Conservation (phyloP, 257 asterid genomes). For the Solanum piurae region DNA sequence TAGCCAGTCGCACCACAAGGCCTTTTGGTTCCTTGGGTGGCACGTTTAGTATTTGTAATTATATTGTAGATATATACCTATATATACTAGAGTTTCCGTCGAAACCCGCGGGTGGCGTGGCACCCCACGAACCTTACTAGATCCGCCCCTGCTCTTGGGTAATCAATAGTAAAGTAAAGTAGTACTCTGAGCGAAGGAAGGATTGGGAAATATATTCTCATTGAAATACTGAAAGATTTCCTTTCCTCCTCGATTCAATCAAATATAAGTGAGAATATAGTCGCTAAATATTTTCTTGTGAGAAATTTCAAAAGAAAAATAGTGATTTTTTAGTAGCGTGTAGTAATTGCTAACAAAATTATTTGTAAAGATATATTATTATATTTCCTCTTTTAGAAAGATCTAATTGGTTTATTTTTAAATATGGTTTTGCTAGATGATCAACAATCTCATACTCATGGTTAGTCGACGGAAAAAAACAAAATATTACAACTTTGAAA, state of each 20-base stretch:
- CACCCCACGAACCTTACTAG: too few species aligned
- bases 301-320: background rate
- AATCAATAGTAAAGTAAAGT: too few species aligned
- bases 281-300: too few species aligned
- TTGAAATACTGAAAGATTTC: background rate
- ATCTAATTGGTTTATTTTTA: background rate
- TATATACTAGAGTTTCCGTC: too few species aligned
- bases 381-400: background rate
- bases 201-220: background rate
- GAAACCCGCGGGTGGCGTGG: too few species aligned
- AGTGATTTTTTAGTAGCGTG: background rate
- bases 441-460: background rate
- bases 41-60: too few species aligned
- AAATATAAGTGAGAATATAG: background rate
- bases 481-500: background rate
- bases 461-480: background rate
- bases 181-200: background rate
- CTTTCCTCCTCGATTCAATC: background rate
- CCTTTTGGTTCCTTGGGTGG: too few species aligned
- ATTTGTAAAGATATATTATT: background rate
- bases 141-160: too few species aligned
- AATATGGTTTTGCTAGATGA: background rate
- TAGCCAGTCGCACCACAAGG: too few species aligned
- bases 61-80: too few species aligned
- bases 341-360: background rate